phyloP scores from a whole-genome alignment of 2,329 filamentous ascomycete genomes.

The Chrysoporthe austroafricana region DNA sequence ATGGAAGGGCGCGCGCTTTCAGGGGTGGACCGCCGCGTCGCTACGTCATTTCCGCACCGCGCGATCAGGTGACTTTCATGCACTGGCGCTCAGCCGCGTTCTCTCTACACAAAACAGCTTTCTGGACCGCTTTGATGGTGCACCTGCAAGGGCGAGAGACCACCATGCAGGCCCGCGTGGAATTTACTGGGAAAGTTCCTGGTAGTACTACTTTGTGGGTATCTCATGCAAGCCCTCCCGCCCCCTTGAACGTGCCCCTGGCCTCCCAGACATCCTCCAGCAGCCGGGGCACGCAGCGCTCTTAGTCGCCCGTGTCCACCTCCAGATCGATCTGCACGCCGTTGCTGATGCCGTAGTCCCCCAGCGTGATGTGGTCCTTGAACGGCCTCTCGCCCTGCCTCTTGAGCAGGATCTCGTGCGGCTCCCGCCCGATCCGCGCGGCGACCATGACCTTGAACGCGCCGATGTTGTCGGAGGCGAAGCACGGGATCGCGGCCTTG shows the following conservation, averaged over 20 bases:
- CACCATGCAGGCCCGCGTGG: not conserved
- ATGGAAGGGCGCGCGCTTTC: conserved; percentile 22
- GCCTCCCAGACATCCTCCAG: not conserved
- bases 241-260: not conserved
- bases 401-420: conserved; percentile 90
- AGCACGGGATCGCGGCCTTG: conserved; percentile 90
- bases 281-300: too few species aligned
- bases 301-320: conserved; percentile 63
- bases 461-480: conserved; percentile 81
- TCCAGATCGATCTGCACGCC: conserved; percentile 74
- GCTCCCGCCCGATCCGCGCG: conserved; percentile 82
- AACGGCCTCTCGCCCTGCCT: conserved; percentile 91
- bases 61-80: conserved; percentile 14
- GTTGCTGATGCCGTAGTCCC: conserved; percentile 93
- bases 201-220: not conserved
- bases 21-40: conserved; percentile 5
- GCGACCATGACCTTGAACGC: conserved; percentile 92
- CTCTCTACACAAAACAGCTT: too few species aligned
- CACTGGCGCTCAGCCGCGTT: not conserved
- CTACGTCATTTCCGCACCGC: conserved; percentile 12
- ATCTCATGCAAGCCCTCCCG: not conserved
- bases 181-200: not conserved
- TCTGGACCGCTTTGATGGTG: not conserved
- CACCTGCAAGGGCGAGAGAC: not conserved
- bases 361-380: conserved; percentile 84